Evolutionary conservation across 1,284 basidiomycete genomes (phyloP).

Genomic region (Megacollybia platyphylla): DNA sequence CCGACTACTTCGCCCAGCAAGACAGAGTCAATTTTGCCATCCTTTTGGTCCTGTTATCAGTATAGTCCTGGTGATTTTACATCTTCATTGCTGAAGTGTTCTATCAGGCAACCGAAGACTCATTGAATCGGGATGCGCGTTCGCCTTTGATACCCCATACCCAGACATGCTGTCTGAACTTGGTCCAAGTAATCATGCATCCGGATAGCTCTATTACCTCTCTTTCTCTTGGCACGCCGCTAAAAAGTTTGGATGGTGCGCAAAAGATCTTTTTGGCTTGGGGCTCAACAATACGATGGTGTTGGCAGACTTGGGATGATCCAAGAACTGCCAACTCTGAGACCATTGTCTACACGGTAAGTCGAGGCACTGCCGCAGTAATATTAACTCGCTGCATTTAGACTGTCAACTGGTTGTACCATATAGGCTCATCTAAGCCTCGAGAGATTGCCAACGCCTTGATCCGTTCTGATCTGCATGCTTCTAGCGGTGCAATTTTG

Average conservation of each 20-base stretch:
- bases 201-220: slow-evolving; percentile 8
- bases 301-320: slow-evolving; percentile 53
- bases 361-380: slow-evolving; percentile 8
- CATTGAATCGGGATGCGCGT: not conserved
- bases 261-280: slow-evolving; percentile 37
- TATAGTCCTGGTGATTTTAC: not conserved
- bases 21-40: slow-evolving; percentile 36
- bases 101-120: slow-evolving; percentile 6
- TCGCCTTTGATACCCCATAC: slow-evolving; percentile 33
- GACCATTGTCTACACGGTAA: slow-evolving; percentile 34
- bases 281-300: slow-evolving; percentile 43
- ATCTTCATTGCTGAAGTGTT: slow-evolving; percentile 5
- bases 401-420: slow-evolving; percentile 40
- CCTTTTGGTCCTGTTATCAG: slow-evolving; percentile 15
- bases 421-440: slow-evolving; percentile 5
- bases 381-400: slow-evolving; percentile 11
- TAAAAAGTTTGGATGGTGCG: slow-evolving; percentile 25
- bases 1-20: slow-evolving; percentile 12
- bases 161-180: slow-evolving; percentile 25
- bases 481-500: too few relatives aligned
- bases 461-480: too few relatives aligned
- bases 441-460: not conserved
- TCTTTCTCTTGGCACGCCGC: slow-evolving; percentile 12
- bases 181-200: slow-evolving; percentile 29
- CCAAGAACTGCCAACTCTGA: slow-evolving; percentile 33